phyloP scores from a whole-genome alignment of 1,284 basidiomycete genomes.

The Pseudozyma sp. region DNA sequence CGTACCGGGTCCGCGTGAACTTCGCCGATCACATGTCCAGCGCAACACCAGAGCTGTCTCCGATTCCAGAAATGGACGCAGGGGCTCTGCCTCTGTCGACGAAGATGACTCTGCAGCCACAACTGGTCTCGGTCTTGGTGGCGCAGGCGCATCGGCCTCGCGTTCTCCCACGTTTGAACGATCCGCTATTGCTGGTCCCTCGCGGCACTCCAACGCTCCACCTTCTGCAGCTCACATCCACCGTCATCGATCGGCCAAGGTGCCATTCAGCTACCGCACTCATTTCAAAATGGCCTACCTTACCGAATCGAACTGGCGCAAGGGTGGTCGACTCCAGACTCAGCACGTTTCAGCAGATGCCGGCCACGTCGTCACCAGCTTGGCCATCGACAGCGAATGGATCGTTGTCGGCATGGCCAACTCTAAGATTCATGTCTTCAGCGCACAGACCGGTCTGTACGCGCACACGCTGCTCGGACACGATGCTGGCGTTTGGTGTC shows the following conservation, averaged over 20 bases:
- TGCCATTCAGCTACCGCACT: constrained; percentile 75
- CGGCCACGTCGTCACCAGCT: constrained; percentile 81
- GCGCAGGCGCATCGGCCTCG: not conserved
- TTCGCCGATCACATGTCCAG: constrained; percentile 3
- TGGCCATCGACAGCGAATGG: constrained; percentile 86
- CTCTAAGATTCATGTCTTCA: constrained; percentile 87
- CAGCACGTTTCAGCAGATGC: constrained; percentile 78
- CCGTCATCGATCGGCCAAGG: constrained; percentile 36
- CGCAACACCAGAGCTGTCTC: constrained; percentile 1
- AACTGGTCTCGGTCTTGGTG: constrained; percentile 25
- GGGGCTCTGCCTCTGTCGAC: constrained; percentile 15
- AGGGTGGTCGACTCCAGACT: constrained; percentile 80
- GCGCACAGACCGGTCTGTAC: constrained; percentile 81
- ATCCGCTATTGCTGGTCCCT: constrained; percentile 22
- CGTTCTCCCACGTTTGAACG: constrained; percentile 14
- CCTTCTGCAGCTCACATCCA: constrained; percentile 22
- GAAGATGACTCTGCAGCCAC: constrained; percentile 6
- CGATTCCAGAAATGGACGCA: constrained; percentile 8
- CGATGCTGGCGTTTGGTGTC: constrained; percentile 89
- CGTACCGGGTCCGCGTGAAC: constrained; percentile 30
- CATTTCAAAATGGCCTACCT: constrained; percentile 83
- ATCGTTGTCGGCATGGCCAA: constrained; percentile 92
- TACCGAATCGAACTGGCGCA: constrained; percentile 85
- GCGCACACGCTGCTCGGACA: constrained; percentile 85
- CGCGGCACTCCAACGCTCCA: constrained; percentile 9